A percentile compares a stretch with the other conserved stretches of the same genome.
Evolutionary conservation across 805 yeast genomes (phyloP).

Genomic region (Saturnispora mendoncae): DNA sequence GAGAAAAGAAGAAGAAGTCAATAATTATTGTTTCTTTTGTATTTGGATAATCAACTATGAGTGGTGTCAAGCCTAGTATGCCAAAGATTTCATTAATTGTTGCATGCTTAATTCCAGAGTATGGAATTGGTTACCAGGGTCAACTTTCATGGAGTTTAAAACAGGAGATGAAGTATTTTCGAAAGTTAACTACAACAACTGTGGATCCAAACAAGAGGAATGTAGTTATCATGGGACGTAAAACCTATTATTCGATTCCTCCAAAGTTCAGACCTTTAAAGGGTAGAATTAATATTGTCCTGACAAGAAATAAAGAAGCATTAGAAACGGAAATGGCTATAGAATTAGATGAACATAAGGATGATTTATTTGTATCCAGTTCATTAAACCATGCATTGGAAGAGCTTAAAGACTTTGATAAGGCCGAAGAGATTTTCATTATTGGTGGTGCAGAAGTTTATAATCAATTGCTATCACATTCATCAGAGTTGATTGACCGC

Average conservation of each 20-base stretch:
- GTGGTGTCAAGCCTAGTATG: constrained; percentile 1
- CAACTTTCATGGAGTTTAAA: constrained; percentile 80
- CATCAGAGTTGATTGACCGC: constrained; percentile 35
- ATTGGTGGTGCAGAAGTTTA: constrained; percentile 94
- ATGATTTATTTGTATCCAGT: constrained; percentile 25
- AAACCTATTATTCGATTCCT: constrained; percentile 95
- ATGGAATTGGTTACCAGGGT: constrained; percentile 82
- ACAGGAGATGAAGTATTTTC: constrained; percentile 80
- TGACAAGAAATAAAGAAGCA: constrained; percentile 42
- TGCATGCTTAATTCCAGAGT: constrained; percentile 72
- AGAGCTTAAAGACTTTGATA: constrained; percentile 20
- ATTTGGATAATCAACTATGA: constrained; percentile 3
- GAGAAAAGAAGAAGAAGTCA: not conserved
- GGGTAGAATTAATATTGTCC: constrained; percentile 62
- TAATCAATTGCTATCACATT: constrained; percentile 32
- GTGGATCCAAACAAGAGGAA: constrained; percentile 34
- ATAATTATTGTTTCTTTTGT: not conserved
- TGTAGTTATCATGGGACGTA: constrained; percentile 92
- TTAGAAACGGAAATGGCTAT: constrained; percentile 20
- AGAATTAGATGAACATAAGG: constrained; percentile 19
- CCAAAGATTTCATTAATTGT: constrained; percentile 58
- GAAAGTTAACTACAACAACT: constrained; percentile 52
- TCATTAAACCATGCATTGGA: constrained; percentile 39
- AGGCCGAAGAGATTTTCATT: constrained; percentile 56
- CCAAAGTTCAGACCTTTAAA: constrained; percentile 73